phyloP scores from a whole-genome alignment of 257 asterid species.

The Solanum pimpinellifolium region DNA sequence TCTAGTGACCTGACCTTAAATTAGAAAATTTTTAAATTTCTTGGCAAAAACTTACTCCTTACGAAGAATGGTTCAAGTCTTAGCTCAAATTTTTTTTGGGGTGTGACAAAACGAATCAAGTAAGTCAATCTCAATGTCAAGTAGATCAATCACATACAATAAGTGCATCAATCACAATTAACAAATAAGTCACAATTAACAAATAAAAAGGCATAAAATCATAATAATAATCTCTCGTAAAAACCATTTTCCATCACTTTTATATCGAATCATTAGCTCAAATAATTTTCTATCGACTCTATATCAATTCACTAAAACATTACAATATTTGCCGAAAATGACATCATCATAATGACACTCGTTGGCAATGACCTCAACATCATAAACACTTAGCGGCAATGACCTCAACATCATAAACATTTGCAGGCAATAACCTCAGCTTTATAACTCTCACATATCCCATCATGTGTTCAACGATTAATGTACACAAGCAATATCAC shows the following conservation, averaged over 20 bases:
- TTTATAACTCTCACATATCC: neutral
- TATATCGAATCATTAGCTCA: neutral
- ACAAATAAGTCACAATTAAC: neutral
- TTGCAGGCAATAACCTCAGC: neutral
- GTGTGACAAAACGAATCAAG: neutral
- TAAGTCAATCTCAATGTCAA: neutral
- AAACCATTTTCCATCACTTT: too few relatives aligned
- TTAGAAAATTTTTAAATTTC: too few relatives aligned
- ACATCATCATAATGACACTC: too few relatives aligned
- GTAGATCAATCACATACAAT: neutral
- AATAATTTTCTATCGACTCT: neutral
- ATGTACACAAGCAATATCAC: neutral
- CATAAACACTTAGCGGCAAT: too few relatives aligned
- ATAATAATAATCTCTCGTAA: neutral
- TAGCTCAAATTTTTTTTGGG: too few relatives aligned
- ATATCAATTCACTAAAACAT: neutral
- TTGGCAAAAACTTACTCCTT: too few relatives aligned
- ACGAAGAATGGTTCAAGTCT: too few relatives aligned
- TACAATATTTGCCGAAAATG: accelerated
- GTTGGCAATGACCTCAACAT: neutral
- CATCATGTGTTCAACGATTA: neutral
- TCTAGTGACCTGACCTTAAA: too few relatives aligned
- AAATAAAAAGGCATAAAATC: too few relatives aligned
- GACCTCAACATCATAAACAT: neutral
- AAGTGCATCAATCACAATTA: neutral